Evolutionary conservation across 495 filamentous ascomycete species (phyloP), one percentile per base, ranked within the genome.

Genomic region (Astrothelium macrocarpum): DNA sequence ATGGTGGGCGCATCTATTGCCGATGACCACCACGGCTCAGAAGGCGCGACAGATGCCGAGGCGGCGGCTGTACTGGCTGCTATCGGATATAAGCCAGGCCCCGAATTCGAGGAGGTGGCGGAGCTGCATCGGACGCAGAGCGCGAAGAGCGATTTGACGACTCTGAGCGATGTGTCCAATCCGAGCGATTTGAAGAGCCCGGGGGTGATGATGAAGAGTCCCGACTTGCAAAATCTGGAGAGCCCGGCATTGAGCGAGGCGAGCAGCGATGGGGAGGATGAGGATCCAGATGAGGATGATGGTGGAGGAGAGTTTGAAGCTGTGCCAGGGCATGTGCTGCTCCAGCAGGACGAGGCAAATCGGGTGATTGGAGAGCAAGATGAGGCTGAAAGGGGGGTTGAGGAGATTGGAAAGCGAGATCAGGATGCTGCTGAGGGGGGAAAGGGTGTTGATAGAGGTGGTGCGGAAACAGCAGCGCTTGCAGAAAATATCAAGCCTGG

Each of bases 131-230:
- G n/a, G 5, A 65, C 34, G 34, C 56, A 45, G 56, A 45, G 45
- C 39, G 46, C 18, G 29, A 59, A 53, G 20, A 42, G 16, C 45
- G 62, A 64, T 11, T 18, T 29, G 9, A 53, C 32, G 2, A 59
- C 59, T 29, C 10, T 53, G 61, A 45, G 26, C 26, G 43, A 43
- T n/a, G 29, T 34, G 1, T 29, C 49, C 7, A 56, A 25, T 20
- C 34, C 60, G n/a, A 63, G 66, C 29, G 62, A 65, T 60, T 39
- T 61, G 14, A 32, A 56, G 26, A 69, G 65, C 43, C 63, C 65
- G 16, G 69, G 67, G 2, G 65, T 71, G 32, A 66, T 75, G 14
- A 71, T 75, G 72, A 74, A 74, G 62, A 75, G 73, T 53, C 73
- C 73, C 2, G 66, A 68, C 2, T 59, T 70, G 7, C 62, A 62